Conservation (phyloP, 1,284 basidiomycete genomes). For the Stereum hirsutum region DNA sequence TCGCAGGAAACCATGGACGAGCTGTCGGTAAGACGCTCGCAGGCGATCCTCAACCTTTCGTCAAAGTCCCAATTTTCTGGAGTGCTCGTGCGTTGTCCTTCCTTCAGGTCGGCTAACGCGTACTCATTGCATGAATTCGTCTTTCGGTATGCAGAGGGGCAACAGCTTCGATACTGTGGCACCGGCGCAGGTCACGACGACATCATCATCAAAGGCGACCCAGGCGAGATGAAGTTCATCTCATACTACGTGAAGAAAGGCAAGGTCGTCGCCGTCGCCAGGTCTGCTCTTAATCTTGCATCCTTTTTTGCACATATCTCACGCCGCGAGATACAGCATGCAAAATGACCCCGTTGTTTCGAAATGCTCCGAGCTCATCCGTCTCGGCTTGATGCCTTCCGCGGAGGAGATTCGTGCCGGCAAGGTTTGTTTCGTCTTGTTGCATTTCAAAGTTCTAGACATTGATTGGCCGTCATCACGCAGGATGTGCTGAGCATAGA, state of each 20-base stretch:
- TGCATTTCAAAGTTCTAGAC: no score
- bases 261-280: slow-evolving; percentile 76
- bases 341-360: slow-evolving; percentile 76
- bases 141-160: slow-evolving; percentile 43
- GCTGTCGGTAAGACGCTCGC: slow-evolving; percentile 75
- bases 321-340: slow-evolving; percentile 41
- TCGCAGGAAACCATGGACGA: slow-evolving; percentile 81
- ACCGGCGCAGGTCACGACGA: slow-evolving; percentile 63
- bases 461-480: no score
- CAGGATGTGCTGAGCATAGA: no score
- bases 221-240: slow-evolving; percentile 79
- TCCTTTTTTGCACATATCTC: background rate
- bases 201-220: slow-evolving; percentile 69
- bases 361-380: slow-evolving; percentile 76
- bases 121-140: slow-evolving; percentile 1
- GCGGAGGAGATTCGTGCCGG: slow-evolving; percentile 65
- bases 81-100: slow-evolving; percentile 51
- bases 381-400: slow-evolving; percentile 75
- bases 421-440: slow-evolving; percentile 36
- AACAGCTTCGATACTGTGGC: slow-evolving; percentile 79
- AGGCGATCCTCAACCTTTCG: slow-evolving; percentile 53
- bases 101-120: background rate
- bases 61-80: slow-evolving; percentile 88
- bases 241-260: slow-evolving; percentile 80
- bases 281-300: slow-evolving; percentile 28